Evolutionary conservation across 108 stramenopile species (phyloP), one percentile per base, ranked within the genome.

Genomic region (Nitzschia sp.): DNA sequence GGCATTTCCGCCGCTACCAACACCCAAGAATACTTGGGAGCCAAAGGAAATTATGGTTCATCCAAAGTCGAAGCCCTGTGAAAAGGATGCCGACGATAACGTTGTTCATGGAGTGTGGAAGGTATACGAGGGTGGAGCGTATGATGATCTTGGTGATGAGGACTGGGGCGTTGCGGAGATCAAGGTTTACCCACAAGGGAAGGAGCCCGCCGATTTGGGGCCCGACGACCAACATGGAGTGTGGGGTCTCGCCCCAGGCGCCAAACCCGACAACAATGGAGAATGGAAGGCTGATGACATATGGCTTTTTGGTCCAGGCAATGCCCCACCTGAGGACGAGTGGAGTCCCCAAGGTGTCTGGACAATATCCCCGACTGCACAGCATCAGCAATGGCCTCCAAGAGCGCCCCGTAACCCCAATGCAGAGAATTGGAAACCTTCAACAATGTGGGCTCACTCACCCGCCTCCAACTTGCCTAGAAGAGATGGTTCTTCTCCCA

Each of bases 321-420:
- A 62, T 38, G 0, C 61, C n/a, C 61, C 61, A 11, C 51, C 50
- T 29, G 51, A 65, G 20, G 64, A 65, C 26, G 64, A 51, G 2
- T 65, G 64, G 64, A 53, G 20, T 10, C 64, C 51, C n/a, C 64
- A 53, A 65, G 64, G 64, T 15, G 51, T 39, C 10, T 65, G 64
- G 64, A 39, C 37, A 37, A 48, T 38, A n/a, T 34, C 50, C 15
- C 61, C 61, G 0, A 51, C 38, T 21, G n/a, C 15, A 9, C 34
- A 40, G 1, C 51, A 51, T 17, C 25, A 65, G 25, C 25, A 65
- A n/a, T 65, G 64, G 64, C 64, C 64, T 17, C 64, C 64, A 1
- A 22, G 5, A 20, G 12, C 61, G 20, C 9, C 10, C 43, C 12
- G 50, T 3, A 10, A 12, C 5, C 1, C 51, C 8, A 65, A 51